Base-by-base conservation (phyloP, 257 asterid genomes). In the Striga asiatica region DNA sequence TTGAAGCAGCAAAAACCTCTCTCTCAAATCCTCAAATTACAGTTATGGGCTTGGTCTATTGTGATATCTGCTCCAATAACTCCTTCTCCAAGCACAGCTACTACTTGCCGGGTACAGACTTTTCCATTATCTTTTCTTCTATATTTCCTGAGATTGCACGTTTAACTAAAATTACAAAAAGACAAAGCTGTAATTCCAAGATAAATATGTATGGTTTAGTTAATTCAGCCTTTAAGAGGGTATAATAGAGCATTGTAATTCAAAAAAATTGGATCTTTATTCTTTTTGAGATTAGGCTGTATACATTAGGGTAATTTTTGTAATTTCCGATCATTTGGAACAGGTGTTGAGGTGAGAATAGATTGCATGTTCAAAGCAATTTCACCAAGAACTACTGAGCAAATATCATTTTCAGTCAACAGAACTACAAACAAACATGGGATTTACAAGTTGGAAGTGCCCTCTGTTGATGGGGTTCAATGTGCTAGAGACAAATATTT, bases 21-120 rank as follows among this genome's bases (percentile, higher is more conserved):
- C 43, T 49, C 60, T 25, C 67, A 8, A 65, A 71, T 60, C 76
- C 93, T 20, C 89, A 78, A 60, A 82, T 89, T 68, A 81, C 89
- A 24, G 98, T 89, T 32, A 83, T 89, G 96, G 98, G 98, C n/a
- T 78, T 86, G 80, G 98, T 89, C 35, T 89, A 86, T 52, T 89
- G 98, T 46, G 98, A 89, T 62, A 76, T 75, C 76, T 89, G 98
- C 86, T 78, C 85, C 78, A 83, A 83, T 59, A 79, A 81, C 73
- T 71, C 91, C 80, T 89, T 89, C 82, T 85, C 98, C 75, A 79
- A 53, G 53, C 93, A 86, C 68, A 83, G 98, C 84, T 89, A 79
- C 81, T 89, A 83, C 86, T 69, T 89, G 71, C 93, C 94, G 74
- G 97, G 97, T 89, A 48, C 8, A 29, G 5, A 27, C 32, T 13